Conservation (phyloP, 371 early-diverging fungal species). For the Mucor circinelloides region DNA sequence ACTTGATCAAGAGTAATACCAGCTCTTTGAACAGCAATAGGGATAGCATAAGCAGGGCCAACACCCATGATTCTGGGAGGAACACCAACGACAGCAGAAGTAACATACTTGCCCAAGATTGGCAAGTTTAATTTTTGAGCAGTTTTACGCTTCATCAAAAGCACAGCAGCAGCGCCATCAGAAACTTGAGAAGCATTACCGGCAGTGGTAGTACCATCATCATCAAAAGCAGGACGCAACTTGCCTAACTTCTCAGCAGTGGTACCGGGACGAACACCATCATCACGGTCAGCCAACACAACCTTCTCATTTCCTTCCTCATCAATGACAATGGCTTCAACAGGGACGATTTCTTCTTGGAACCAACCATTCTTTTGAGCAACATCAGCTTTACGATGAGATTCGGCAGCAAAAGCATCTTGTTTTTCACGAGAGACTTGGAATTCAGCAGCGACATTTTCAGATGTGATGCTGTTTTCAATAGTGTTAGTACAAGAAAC, state of each 20-base stretch:
- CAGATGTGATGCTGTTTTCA: constrained; percentile 82
- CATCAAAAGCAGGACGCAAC: constrained; percentile 89
- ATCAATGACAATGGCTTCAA: constrained; percentile 76
- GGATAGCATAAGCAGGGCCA: constrained; percentile 95
- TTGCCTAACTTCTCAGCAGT: constrained; percentile 81
- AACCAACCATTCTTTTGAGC: constrained; percentile 93
- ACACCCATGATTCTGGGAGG: constrained; percentile 95
- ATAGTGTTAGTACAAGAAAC: background rate
- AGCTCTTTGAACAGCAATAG: constrained; percentile 85
- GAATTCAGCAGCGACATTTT: constrained; percentile 93
- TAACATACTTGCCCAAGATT: constrained; percentile 88
- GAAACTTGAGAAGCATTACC: constrained; percentile 99
- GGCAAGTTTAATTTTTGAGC: constrained; percentile 90
- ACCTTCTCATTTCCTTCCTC: constrained; percentile 68
- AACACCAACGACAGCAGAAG: constrained; percentile 85
- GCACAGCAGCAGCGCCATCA: constrained; percentile 98
- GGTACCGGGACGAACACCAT: constrained; percentile 91
- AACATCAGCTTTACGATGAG: constrained; percentile 77
- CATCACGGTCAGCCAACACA: constrained; percentile 79
- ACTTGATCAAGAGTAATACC: constrained; percentile 82
- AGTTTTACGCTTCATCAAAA: constrained; percentile 91
- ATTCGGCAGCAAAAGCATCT: constrained; percentile 87
- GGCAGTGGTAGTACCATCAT: constrained; percentile 88
- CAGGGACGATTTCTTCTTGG: constrained; percentile 91
- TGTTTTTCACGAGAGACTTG: constrained; percentile 82